Percentiles rank a stretch among this genome's conserved stretches.
Conservation (phyloP, 352 stramenopile genomes). For the Blastocystis sp. region DNA sequence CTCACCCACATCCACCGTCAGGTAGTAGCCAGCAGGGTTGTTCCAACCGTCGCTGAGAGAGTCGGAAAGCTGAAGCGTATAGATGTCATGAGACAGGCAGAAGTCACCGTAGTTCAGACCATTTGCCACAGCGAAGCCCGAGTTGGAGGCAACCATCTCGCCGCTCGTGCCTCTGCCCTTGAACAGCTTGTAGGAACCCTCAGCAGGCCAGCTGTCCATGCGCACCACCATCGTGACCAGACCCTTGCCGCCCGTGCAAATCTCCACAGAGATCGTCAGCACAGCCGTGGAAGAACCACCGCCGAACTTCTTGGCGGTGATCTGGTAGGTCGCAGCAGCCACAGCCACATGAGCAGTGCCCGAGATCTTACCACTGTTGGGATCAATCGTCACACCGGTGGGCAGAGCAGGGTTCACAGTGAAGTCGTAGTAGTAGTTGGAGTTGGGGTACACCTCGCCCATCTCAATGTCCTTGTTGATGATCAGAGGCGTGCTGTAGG, state of each 20-base stretch:
- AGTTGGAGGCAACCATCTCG: not conserved
- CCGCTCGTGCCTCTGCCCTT: not conserved
- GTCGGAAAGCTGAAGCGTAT: not conserved
- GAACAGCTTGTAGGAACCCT: not conserved
- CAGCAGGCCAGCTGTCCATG: not conserved
- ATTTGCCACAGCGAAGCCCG: not conserved
- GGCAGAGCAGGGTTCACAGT: not conserved
- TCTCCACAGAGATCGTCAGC: not conserved
- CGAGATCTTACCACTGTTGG: slow-evolving; percentile 12
- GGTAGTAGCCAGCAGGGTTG: not conserved
- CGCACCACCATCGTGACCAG: slow-evolving; percentile 1
- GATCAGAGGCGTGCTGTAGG: not conserved
- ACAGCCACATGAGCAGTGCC: not conserved
- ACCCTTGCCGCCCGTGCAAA: slow-evolving; percentile 17
- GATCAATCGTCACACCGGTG: not conserved
- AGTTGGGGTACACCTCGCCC: slow-evolving; percentile 2
- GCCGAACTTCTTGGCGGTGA: not conserved
- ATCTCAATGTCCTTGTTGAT: slow-evolving; percentile 32
- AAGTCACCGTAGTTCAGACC: not conserved
- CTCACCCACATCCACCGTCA: slow-evolving; percentile 45
- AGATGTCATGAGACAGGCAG: slow-evolving; percentile 28
- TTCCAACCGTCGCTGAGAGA: slow-evolving; percentile 5
- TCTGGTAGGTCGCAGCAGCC: not conserved
- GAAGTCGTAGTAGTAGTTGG: not conserved
- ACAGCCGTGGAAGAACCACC: not conserved